phyloP scores from a whole-genome alignment of 768 basidiomycete genomes.

The Calocybe indica region DNA sequence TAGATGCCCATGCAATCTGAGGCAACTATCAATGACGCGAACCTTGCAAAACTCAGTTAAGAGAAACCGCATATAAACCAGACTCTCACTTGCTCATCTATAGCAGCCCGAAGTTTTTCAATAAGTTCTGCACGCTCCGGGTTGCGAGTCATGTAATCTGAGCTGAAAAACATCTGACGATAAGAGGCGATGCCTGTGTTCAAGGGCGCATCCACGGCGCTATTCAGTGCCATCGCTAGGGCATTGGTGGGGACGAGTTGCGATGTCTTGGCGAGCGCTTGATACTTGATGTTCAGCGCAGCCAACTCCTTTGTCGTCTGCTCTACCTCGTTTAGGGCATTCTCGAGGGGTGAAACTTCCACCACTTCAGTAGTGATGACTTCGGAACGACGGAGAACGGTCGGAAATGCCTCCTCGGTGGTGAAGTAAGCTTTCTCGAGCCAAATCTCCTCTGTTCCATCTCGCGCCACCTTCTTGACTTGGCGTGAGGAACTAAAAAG shows the following conservation, averaged over 20 bases:
- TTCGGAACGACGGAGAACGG: conserved; percentile 85
- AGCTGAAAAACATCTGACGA: conserved; percentile 69
- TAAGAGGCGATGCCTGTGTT: conserved; percentile 77
- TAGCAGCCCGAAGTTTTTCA: conserved; percentile 63
- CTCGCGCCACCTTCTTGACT: conserved; percentile 53
- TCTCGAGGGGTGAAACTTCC: conserved; percentile 84
- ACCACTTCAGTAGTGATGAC: conserved; percentile 62
- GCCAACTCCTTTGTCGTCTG: conserved; percentile 74
- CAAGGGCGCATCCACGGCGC: conserved; percentile 75
- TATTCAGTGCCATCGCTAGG: conserved; percentile 82
- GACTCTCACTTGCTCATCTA: conserved; percentile 72
- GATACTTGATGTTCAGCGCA: conserved; percentile 63
- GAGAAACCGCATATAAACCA: conserved; percentile 1
- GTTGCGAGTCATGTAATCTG: conserved; percentile 60
- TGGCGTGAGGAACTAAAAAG: conserved; percentile 75
- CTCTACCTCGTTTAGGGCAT: conserved; percentile 76
- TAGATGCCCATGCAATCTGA: conserved; percentile 75
- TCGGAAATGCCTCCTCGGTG: conserved; percentile 87
- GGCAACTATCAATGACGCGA: conserved; percentile 75
- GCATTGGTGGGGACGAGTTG: conserved; percentile 74
- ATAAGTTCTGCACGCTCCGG: conserved; percentile 68
- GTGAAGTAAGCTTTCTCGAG: conserved; percentile 84
- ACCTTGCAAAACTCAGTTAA: conserved; percentile 35
- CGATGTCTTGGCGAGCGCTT: conserved; percentile 70
- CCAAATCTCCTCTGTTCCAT: conserved; percentile 75